Evolutionary conservation across 176 grass and related monocot species (phyloP).

Genomic region (Echinochloa phyllopogon): DNA sequence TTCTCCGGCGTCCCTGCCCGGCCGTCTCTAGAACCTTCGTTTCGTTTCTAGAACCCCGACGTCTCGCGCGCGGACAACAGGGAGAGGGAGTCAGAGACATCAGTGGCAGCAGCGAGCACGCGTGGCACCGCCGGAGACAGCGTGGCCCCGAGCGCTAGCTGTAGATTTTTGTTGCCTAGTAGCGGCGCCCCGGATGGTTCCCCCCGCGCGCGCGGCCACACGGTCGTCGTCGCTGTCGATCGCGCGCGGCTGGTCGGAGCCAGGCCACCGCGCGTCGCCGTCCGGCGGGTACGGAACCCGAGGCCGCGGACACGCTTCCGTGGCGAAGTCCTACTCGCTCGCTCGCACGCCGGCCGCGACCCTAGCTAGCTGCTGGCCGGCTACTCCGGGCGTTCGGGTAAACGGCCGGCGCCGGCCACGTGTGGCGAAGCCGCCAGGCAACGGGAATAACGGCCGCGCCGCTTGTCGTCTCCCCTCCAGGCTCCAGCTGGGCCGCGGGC

Average conservation of each 20-base stretch:
- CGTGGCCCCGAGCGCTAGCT: not conserved
- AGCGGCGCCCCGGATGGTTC: not conserved
- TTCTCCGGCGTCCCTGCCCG: not conserved
- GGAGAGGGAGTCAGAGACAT: too few species aligned
- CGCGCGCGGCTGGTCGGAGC: not conserved
- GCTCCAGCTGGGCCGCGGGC: slow-evolving; percentile 1
- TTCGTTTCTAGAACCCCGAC: not conserved
- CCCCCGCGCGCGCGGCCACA: not conserved
- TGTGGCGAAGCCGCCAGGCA: not conserved
- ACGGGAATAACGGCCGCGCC: slow-evolving; percentile 6
- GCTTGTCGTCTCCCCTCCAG: not conserved
- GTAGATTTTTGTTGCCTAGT: not conserved
- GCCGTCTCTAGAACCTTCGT: not conserved
- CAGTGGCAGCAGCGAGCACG: not conserved
- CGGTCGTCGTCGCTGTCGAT: not conserved
- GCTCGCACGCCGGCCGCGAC: too few species aligned
- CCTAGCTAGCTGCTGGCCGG: too few species aligned
- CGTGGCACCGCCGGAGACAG: not conserved
- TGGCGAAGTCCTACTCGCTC: not conserved
- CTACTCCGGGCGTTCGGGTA: not conserved
- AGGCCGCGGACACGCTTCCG: not conserved
- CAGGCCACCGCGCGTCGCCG: not conserved
- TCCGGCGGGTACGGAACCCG: not conserved
- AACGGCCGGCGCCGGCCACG: not conserved
- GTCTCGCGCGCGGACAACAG: not conserved